These are phyloP conservation scores for Globisporangium parvum DNA, from an alignment of 352 stramenopile genomes.

Conservation along the genomic window DNA sequence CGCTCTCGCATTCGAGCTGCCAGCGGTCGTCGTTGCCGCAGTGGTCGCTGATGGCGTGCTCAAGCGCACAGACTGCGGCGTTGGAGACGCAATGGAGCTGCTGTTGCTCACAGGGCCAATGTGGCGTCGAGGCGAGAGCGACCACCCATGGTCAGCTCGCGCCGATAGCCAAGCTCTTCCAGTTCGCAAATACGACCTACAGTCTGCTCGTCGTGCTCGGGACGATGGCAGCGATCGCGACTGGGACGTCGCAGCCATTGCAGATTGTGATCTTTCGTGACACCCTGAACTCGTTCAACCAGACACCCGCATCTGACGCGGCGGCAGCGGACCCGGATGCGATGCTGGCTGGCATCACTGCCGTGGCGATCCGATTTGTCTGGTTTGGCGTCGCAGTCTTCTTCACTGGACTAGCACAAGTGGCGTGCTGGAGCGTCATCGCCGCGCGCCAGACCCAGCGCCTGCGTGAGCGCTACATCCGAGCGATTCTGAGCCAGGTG, in stretches of 20 bases:
- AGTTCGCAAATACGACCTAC: conserved; percentile 41
- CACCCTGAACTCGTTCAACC: conserved; percentile 69
- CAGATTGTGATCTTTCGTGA: conserved; percentile 72
- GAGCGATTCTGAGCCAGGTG: conserved; percentile 27
- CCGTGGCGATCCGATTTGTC: conserved; percentile 13
- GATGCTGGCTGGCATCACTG: conserved; percentile 20
- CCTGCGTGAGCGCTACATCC: conserved; percentile 27
- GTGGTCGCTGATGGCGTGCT: neutral
- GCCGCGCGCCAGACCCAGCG: conserved; percentile 49
- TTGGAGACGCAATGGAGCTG: neutral
- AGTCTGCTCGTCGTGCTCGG: conserved; percentile 51
- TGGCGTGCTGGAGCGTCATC: conserved; percentile 51
- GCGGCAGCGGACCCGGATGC: conserved; percentile 16
- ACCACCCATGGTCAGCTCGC: neutral
- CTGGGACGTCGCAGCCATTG: conserved; percentile 49
- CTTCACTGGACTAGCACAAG: conserved; percentile 30
- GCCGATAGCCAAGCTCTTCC: conserved; percentile 13
- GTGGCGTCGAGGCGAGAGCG: conserved; percentile 7
- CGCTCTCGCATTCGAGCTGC: too few relatives aligned
- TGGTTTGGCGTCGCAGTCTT: conserved; percentile 22
- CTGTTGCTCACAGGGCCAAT: neutral
- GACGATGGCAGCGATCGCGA: conserved; percentile 29
- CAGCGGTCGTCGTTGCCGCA: neutral
- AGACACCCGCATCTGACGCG: too few relatives aligned
- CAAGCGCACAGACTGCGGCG: neutral